Percentiles rank a stretch among this genome's conserved stretches.
Evolutionary conservation across 176 grass and related monocot species (phyloP).

Genomic region (Themeda triandra): DNA sequence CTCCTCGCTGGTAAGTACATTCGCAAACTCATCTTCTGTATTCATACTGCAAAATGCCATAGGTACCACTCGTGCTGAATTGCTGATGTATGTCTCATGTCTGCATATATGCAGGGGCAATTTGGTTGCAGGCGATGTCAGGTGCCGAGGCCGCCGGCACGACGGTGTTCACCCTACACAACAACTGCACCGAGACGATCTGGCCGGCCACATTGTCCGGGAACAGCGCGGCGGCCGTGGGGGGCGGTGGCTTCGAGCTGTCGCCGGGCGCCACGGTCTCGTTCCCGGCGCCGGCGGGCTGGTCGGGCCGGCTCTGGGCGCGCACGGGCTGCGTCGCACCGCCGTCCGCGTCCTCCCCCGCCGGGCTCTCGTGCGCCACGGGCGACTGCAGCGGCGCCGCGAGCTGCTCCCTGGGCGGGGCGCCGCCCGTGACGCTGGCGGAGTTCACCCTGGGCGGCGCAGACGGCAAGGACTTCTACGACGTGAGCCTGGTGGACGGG

Average conservation of each 20-base stretch:
- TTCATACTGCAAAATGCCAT: neutral
- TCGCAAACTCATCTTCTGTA: neutral
- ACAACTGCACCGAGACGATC: slow-evolving; percentile 66
- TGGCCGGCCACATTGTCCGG: slow-evolving; percentile 80
- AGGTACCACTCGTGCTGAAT: neutral
- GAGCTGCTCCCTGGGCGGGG: slow-evolving; percentile 50
- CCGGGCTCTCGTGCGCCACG: slow-evolving; percentile 38
- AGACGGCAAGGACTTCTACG: slow-evolving; percentile 79
- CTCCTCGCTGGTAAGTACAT: slow-evolving; percentile 26
- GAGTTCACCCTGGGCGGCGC: slow-evolving; percentile 77
- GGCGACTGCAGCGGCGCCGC: slow-evolving; percentile 67
- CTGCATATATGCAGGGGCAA: neutral
- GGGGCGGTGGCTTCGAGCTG: slow-evolving; percentile 69
- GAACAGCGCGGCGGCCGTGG: slow-evolving; percentile 48
- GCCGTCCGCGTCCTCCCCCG: neutral
- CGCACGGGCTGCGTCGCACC: slow-evolving; percentile 55
- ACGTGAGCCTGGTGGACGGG: slow-evolving; percentile 80
- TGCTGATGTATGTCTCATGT: no score
- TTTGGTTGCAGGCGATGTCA: neutral
- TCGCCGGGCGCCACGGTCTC: slow-evolving; percentile 42
- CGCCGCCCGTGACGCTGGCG: slow-evolving; percentile 61
- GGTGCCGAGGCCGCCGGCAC: slow-evolving; percentile 9
- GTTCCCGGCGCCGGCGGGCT: slow-evolving; percentile 52
- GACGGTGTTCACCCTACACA: slow-evolving; percentile 69
- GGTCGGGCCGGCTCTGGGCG: slow-evolving; percentile 74